Evolutionary conservation across 2,329 filamentous ascomycete species (phyloP).

Genomic region (Paraphoma sp.): DNA sequence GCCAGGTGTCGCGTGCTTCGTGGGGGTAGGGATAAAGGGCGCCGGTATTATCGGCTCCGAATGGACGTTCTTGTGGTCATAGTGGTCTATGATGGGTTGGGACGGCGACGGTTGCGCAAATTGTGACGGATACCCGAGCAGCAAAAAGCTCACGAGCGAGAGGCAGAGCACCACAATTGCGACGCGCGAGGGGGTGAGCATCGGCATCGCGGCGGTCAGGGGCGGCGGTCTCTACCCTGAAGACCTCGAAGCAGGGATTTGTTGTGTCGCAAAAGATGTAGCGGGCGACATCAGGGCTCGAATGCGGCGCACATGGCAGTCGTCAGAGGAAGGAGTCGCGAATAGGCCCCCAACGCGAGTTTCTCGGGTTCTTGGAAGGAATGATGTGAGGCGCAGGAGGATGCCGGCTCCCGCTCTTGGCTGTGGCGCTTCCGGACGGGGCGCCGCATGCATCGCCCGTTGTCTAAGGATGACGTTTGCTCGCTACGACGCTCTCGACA

Average conservation of each 20-base stretch:
- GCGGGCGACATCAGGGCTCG: background rate
- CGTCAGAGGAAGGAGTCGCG: background rate
- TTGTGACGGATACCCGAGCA: conserved; percentile 32
- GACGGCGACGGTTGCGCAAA: conserved; percentile 22
- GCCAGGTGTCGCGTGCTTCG: conserved; percentile 9
- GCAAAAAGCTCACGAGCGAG: conserved; percentile 40
- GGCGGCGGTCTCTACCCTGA: background rate
- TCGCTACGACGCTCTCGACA: background rate
- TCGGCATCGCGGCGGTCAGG: conserved; percentile 32
- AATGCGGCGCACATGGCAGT: background rate
- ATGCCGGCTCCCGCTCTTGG: background rate
- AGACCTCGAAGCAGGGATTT: background rate
- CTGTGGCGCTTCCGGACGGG: background rate
- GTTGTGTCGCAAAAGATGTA: background rate
- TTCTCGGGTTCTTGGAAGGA: background rate
- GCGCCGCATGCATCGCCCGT: background rate
- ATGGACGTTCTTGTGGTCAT: conserved; percentile 27
- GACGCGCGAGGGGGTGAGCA: conserved; percentile 41
- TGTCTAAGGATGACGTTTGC: background rate
- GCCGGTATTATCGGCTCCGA: conserved; percentile 26
- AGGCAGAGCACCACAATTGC: conserved; percentile 32
- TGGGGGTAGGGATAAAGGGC: conserved; percentile 16
- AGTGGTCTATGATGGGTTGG: conserved; percentile 32
- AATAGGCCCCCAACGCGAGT: background rate
- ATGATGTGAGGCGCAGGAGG: background rate